Evolutionary conservation across 345 rosid species (phyloP).

Genomic region (Rubroshorea leprosula): DNA sequence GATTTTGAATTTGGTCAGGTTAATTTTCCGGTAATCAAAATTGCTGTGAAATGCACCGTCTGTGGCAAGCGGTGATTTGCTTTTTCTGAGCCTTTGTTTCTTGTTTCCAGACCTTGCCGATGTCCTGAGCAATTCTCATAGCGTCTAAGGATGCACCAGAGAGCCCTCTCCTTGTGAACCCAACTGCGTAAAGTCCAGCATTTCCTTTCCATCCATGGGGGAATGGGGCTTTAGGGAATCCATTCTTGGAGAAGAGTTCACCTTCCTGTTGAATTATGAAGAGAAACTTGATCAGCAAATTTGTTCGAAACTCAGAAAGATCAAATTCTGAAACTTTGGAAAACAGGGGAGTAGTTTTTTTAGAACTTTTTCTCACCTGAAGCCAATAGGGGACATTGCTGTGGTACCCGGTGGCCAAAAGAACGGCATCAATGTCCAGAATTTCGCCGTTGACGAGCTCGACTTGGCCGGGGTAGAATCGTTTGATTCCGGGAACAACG

Average conservation of each 20-base stretch:
- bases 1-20: conserved; percentile 18
- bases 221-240: conserved; percentile 51
- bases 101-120: conserved; percentile 67
- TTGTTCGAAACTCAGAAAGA: background rate
- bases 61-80: conserved; percentile 39
- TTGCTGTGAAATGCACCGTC: conserved; percentile 68
- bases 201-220: conserved; percentile 92
- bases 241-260: conserved; percentile 75
- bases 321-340: background rate
- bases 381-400: conserved; percentile 96
- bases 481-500: conserved; percentile 67
- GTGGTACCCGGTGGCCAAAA: conserved; percentile 85
- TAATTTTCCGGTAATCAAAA: no score
- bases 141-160: conserved; percentile 85
- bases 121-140: conserved; percentile 60
- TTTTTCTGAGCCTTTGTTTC: conserved; percentile 66
- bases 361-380: conserved; percentile 38
- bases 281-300: conserved; percentile 21
- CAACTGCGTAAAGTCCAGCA: conserved; percentile 78
- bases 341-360: background rate
- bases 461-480: conserved; percentile 40
- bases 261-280: conserved; percentile 41
- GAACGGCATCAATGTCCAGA: conserved; percentile 56
- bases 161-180: conserved; percentile 87
- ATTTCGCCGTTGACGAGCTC: conserved; percentile 58